phyloP scores from a whole-genome alignment of 1,139 yeast genomes.

The Maudiozyma humilis region DNA sequence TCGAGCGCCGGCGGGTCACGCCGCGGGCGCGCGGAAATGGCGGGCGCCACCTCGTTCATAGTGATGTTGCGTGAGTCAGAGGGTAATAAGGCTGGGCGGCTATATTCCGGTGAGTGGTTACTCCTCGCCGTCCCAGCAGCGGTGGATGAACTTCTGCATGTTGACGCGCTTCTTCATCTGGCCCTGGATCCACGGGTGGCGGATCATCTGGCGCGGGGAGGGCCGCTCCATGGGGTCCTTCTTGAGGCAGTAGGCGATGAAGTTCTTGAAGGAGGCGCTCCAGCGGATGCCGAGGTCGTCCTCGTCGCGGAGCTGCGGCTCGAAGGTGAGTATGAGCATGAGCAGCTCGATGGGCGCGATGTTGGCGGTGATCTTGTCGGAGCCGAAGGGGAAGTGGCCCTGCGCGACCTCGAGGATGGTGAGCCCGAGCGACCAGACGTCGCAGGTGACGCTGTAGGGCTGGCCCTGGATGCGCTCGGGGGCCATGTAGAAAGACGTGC shows the following conservation, averaged over 20 bases:
- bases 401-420: slow-evolving; percentile 87
- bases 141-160: slow-evolving; percentile 78
- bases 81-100: too few species aligned
- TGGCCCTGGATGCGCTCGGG: slow-evolving; percentile 95
- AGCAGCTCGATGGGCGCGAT: slow-evolving; percentile 80
- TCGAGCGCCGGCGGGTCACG: too few species aligned
- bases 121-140: slow-evolving; percentile 53
- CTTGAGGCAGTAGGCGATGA: slow-evolving; percentile 69
- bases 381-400: slow-evolving; percentile 68
- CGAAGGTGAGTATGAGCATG: slow-evolving; percentile 69
- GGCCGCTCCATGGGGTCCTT: slow-evolving; percentile 78
- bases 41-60: too few species aligned
- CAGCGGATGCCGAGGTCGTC: slow-evolving; percentile 70
- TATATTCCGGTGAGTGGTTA: too few species aligned
- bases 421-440: slow-evolving; percentile 92
- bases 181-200: slow-evolving; percentile 84
- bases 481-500: slow-evolving; percentile 96
- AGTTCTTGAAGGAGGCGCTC: slow-evolving; percentile 77
- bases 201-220: slow-evolving; percentile 84
- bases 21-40: too few species aligned
- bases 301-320: slow-evolving; percentile 71
- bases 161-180: slow-evolving; percentile 63
- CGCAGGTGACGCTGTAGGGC: slow-evolving; percentile 89
- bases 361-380: slow-evolving; percentile 31
- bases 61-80: too few species aligned